phyloP scores from a whole-genome alignment of 163 green algal genomes.

The Scenedesmus sp. region DNA sequence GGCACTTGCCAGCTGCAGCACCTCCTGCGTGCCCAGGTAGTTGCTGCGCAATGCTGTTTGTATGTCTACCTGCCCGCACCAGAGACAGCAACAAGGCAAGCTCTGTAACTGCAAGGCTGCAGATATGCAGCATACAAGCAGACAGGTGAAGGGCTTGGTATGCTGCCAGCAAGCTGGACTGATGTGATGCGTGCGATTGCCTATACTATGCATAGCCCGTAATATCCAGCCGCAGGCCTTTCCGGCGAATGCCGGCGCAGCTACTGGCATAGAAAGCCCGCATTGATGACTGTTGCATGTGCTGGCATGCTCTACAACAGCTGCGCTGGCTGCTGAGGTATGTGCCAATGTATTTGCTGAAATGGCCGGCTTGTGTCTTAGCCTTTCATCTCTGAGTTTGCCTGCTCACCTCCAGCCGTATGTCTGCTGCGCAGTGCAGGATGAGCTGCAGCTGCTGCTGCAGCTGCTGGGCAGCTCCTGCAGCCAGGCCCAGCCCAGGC shows the following conservation, averaged over 20 bases:
- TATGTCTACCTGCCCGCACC: conserved; percentile 58
- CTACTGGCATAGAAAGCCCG: no score
- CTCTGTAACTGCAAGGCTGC: no score
- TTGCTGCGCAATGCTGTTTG: conserved; percentile 70
- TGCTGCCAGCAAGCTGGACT: no score
- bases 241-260: no score
- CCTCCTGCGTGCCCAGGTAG: conserved; percentile 66
- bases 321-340: neutral
- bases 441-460: conserved; percentile 50
- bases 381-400: neutral
- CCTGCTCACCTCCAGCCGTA: conserved; percentile 66
- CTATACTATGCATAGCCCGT: no score
- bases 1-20: conserved; percentile 39
- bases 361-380: neutral
- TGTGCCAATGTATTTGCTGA: neutral
- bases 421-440: conserved; percentile 69
- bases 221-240: no score
- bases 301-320: neutral
- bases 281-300: no score
- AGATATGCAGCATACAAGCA: neutral
- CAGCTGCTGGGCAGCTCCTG: conserved; percentile 24
- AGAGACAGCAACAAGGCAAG: neutral
- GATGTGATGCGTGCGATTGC: no score
- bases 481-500: conserved; percentile 51
- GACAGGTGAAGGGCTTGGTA: no score